Evolutionary conservation across 225 moss, liverwort and hornwort genomes (phyloP), one percentile per base, ranked within the genome.

Genomic region (Asterella californica): DNA sequence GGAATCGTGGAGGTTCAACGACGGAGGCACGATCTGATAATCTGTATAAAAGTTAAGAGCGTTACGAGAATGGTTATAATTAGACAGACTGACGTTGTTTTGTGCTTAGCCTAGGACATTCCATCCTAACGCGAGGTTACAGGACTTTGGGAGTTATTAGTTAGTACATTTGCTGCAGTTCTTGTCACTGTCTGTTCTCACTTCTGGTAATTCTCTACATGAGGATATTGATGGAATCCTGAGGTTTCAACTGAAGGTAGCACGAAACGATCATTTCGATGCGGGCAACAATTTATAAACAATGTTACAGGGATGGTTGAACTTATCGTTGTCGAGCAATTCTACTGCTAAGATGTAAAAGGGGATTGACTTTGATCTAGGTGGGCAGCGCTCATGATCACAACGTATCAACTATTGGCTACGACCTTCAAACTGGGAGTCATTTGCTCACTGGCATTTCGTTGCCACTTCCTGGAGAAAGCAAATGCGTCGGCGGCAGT

Each of bases 381-480:
- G 47, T 48, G 10, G 57, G n/a, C 49, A 81, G 42, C 37, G 53
- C n/a, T n/a, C n/a, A n/a, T n/a, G n/a, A 63, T 2, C 54, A 72
- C 29, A 63, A 82, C 64, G 4, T 37, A 10, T 50, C 70, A 8
- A 29, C 70, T 36, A 0, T 30, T 9, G 62, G 37, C 25, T 46
- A 62, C 34, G 59, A 79, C 64, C 30, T 73, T 10, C 75, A 75
- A 62, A 47, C 4, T 2, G 79, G 4, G 53, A 66, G n/a, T 38
- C 5, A 55, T 36, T 29, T 71, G 3, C 57, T 75, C 18, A 46
- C 78, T 45, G 50, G 64, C 36, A 4, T 55, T 48, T 63, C 79
- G 0, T 70, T 81, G 32, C 72, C 82, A 72, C 48, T 46, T 49
- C n/a, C 54, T 63, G 64, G 52, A 29, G 42, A 46, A 10, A 33